Evolutionary conservation across 257 asterid species (phyloP).

Genomic region (Phtheirospermum japonicum): DNA sequence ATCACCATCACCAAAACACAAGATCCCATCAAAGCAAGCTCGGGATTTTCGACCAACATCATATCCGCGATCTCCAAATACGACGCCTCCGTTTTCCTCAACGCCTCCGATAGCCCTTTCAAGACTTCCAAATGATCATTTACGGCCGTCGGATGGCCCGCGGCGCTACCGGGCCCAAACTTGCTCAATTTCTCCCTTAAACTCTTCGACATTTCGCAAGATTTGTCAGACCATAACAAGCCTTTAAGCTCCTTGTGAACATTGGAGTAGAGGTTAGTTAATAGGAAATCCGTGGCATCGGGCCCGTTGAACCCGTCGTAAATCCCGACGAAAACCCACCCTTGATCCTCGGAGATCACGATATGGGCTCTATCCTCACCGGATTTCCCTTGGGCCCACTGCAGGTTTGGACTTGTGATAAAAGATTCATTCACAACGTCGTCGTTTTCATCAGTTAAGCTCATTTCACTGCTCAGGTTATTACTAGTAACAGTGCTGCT

Average conservation of each 20-base stretch:
- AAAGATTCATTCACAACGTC: slow-evolving; percentile 61
- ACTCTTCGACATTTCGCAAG: slow-evolving; percentile 29
- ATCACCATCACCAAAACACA: slow-evolving; percentile 91
- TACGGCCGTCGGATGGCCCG: not conserved
- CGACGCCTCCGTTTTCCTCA: slow-evolving; percentile 72
- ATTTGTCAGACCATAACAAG: slow-evolving; percentile 61
- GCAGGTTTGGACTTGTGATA: slow-evolving; percentile 62
- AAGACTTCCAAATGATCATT: slow-evolving; percentile 60
- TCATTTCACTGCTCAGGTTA: slow-evolving; percentile 58
- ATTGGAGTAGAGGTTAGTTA: slow-evolving; percentile 65
- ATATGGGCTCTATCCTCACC: slow-evolving; percentile 92
- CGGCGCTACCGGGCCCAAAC: slow-evolving; percentile 20
- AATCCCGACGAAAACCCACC: slow-evolving; percentile 90
- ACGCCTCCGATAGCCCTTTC: slow-evolving; percentile 76
- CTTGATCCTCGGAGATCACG: slow-evolving; percentile 83
- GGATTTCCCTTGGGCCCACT: slow-evolving; percentile 98
- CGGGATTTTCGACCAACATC: slow-evolving; percentile 86
- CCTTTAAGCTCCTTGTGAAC: slow-evolving; percentile 81
- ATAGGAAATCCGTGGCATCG: slow-evolving; percentile 85
- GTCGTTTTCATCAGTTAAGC: slow-evolving; percentile 64
- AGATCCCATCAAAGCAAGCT: slow-evolving; percentile 91
- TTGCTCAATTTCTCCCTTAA: slow-evolving; percentile 46
- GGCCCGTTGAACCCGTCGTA: slow-evolving; percentile 94
- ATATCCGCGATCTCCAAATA: slow-evolving; percentile 80
- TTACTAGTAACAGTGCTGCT: slow-evolving; percentile 55